phyloP scores from a whole-genome alignment of 805 yeast genomes.

The Yamadazyma phyllophila region DNA sequence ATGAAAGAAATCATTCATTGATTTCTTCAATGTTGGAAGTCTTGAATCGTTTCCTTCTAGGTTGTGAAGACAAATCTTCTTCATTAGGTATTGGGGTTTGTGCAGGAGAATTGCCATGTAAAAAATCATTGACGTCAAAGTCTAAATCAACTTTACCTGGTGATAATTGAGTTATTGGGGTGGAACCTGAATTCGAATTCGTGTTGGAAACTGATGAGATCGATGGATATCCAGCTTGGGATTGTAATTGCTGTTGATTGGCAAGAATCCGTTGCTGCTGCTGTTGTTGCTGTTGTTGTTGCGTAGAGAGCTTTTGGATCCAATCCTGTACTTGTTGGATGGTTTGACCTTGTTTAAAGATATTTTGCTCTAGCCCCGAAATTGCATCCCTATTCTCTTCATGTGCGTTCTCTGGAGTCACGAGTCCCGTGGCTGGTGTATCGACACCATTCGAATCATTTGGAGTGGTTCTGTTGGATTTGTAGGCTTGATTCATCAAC shows the following conservation, averaged over 20 bases:
- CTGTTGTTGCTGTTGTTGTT: conserved; percentile 21
- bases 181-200: background rate
- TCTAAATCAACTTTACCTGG: conserved; percentile 13
- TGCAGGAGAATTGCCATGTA: conserved; percentile 9
- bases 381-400: conserved; percentile 17
- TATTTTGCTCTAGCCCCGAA: conserved; percentile 45
- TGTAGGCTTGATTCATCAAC: conserved; percentile 40
- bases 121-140: conserved; percentile 17
- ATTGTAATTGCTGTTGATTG: conserved; percentile 16
- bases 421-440: background rate
- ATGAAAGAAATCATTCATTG: conserved; percentile 2
- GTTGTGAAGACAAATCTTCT: conserved; percentile 5
- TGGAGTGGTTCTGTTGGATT: conserved; percentile 9
- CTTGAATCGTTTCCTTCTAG: conserved; percentile 10
- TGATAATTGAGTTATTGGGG: conserved; percentile 1
- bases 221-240: background rate
- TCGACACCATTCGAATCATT: background rate
- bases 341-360: conserved; percentile 49
- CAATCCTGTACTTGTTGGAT: conserved; percentile 57
- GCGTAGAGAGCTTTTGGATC: conserved; percentile 40
- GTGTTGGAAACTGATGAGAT: background rate
- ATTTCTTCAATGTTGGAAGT: conserved; percentile 13
- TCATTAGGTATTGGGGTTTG: conserved; percentile 10
- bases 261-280: conserved; percentile 17
- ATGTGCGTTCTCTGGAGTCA: conserved; percentile 8